Evolutionary conservation across 495 filamentous ascomycete species (phyloP), one percentile per base, ranked within the genome.

Genomic region (Glonium stellatum): DNA sequence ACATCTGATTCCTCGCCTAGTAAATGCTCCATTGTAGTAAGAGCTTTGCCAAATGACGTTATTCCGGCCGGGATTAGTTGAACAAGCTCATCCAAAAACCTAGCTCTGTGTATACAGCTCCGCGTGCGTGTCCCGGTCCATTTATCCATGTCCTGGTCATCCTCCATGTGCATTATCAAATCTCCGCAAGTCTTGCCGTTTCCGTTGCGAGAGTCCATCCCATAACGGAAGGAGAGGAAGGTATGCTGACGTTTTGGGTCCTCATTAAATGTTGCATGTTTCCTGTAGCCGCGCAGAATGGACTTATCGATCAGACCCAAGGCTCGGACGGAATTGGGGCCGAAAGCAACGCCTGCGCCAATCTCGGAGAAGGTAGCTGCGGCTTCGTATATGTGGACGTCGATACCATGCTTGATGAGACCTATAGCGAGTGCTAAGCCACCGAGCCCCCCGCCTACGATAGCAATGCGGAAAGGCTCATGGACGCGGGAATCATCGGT

Each of bases 311-410:
- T 36, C 11, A 31, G 25, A n/a, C 27, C 13, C 57, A 60, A 37
- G 13, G 57, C 57, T 5, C 50, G 21, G 6, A 57, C 22, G 35
- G 21, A 15, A 31, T 60, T 60, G 4, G 49, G 51, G 5, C 53
- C 52, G 25, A 60, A 60, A 23, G 27, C 51, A 15, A 60, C 50
- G 13, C 57, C 57, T 5, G 51, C 52, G 21, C 57, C 57, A 15
- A 60, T 31, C 27, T 57, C 51, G 25, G 15, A 15, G 31, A 60
- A 60, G 3, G 21, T 22, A 21, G 19, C 12, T n/a, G 57, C 49
- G 5, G 18, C 11, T 31, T 60, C 57, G 36, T 31, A 60, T 25
- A 60, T 57, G 22, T 54, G 42, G 18, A 25, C 13, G 13, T 5
- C 15, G 5, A 56, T 27, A 13, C 54, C 54, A 18, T 27, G 54